Percentiles rank a stretch among this genome's conserved stretches.
These are phyloP conservation scores for Phytophthora agathidicida DNA, from an alignment of 352 stramenopile genomes.

Conservation along the genomic window DNA sequence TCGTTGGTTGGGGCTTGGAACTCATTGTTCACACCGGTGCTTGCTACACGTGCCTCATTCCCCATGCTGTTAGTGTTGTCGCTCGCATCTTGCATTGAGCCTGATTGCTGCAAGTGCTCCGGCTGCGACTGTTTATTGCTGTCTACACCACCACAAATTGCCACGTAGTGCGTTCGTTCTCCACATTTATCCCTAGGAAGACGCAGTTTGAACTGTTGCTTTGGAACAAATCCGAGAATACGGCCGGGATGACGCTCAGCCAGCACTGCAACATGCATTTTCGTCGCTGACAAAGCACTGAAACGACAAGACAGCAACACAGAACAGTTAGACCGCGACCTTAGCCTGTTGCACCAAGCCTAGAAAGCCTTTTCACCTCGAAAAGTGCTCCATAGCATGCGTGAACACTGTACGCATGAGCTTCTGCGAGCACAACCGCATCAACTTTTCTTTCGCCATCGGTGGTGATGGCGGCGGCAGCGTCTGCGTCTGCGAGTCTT, in stretches of 20 bases:
- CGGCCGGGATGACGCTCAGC: conserved; percentile 31
- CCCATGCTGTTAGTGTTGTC: neutral
- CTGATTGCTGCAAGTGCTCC: neutral
- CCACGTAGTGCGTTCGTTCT: conserved; percentile 30
- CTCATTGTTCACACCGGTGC: neutral
- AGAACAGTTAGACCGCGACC: neutral
- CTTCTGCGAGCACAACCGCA: conserved; percentile 65
- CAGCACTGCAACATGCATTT: conserved; percentile 61
- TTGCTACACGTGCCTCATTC: neutral
- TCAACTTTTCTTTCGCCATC: conserved; percentile 39
- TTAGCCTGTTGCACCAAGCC: neutral
- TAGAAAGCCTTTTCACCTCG: conserved; percentile 30
- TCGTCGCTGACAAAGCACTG: conserved; percentile 51
- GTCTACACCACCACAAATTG: conserved; percentile 18
- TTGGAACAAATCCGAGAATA: conserved; percentile 63
- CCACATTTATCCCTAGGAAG: conserved; percentile 44
- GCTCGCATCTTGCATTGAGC: neutral
- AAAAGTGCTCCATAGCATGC: conserved; percentile 39
- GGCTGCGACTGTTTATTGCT: neutral
- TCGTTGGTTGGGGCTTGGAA: neutral
- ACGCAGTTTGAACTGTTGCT: conserved; percentile 62
- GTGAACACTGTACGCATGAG: conserved; percentile 57
- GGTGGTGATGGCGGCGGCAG: neutral
- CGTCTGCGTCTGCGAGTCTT: conserved; percentile 5
- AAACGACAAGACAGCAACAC: neutral